phyloP scores from a whole-genome alignment of 2,329 filamentous ascomycete species.

The Ophiostoma sp. region DNA sequence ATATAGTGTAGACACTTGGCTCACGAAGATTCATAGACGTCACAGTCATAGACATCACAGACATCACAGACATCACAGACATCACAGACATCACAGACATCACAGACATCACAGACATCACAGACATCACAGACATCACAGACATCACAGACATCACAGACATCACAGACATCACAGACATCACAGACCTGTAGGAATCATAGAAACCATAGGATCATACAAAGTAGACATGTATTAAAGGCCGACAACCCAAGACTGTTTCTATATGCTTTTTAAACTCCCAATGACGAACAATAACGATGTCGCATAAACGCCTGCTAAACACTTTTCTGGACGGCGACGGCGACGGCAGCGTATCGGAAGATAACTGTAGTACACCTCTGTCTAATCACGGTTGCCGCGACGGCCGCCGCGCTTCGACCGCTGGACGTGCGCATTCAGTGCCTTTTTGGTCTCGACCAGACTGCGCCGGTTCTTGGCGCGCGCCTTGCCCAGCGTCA shows the following conservation, averaged over 20 bases:
- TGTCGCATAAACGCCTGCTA: neutral
- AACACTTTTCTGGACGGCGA: neutral
- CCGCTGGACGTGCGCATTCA: slow-evolving; percentile 76
- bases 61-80: too few relatives aligned
- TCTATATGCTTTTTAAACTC: slow-evolving; percentile 8
- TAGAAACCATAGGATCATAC: neutral
- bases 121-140: too few relatives aligned
- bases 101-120: too few relatives aligned
- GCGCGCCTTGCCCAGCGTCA: slow-evolving; percentile 96
- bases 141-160: too few relatives aligned
- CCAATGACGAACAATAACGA: neutral
- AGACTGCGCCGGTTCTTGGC: slow-evolving; percentile 92
- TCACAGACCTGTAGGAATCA: too few relatives aligned
- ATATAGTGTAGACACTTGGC: neutral
- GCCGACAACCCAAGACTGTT: neutral
- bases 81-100: too few relatives aligned
- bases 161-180: too few relatives aligned
- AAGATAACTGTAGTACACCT: slow-evolving; percentile 15
- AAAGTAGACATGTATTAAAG: neutral
- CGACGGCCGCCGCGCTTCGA: slow-evolving; percentile 78
- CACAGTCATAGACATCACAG: too few relatives aligned
- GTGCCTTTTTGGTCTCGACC: slow-evolving; percentile 72
- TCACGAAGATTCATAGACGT: too few relatives aligned
- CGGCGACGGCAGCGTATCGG: neutral
- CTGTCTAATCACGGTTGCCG: slow-evolving; percentile 52